Evolutionary conservation across 768 basidiomycete species (phyloP).

Genomic region (Tylopilus sp.): DNA sequence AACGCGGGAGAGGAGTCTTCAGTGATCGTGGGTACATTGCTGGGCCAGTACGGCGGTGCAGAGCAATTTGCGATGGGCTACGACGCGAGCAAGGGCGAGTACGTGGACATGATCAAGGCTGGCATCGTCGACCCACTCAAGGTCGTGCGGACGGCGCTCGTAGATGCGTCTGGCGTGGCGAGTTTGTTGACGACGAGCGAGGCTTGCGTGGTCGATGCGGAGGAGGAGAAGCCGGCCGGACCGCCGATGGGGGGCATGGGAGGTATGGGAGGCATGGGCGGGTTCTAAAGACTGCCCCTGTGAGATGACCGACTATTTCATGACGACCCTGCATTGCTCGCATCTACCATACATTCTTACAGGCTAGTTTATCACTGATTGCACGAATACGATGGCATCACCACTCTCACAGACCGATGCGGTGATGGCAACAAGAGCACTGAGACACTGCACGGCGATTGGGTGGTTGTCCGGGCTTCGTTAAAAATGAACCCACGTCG

Average conservation of each 20-base stretch:
- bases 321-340: background rate
- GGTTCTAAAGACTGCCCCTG: slow-evolving; percentile 35
- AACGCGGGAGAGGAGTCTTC: slow-evolving; percentile 76
- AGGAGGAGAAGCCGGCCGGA: slow-evolving; percentile 66
- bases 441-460: background rate
- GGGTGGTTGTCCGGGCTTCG: background rate
- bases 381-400: slow-evolving; percentile 20
- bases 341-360: slow-evolving; percentile 16
- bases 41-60: slow-evolving; percentile 59
- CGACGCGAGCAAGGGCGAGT: slow-evolving; percentile 89
- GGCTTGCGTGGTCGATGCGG: slow-evolving; percentile 87
- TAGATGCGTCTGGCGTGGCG: slow-evolving; percentile 93
- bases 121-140: slow-evolving; percentile 97
- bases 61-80: slow-evolving; percentile 89
- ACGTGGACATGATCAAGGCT: slow-evolving; percentile 89
- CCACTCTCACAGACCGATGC: slow-evolving; percentile 10
- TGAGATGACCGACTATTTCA: background rate
- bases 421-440: background rate
- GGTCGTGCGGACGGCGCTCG: slow-evolving; percentile 90
- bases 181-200: slow-evolving; percentile 91
- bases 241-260: slow-evolving; percentile 47
- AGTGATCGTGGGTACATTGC: slow-evolving; percentile 87
- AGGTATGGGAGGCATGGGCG: slow-evolving; percentile 56
- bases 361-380: slow-evolving; percentile 6
- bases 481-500: background rate